Conservation (phyloP, 768 basidiomycete genomes). For the Boletus pseudopeckii region DNA sequence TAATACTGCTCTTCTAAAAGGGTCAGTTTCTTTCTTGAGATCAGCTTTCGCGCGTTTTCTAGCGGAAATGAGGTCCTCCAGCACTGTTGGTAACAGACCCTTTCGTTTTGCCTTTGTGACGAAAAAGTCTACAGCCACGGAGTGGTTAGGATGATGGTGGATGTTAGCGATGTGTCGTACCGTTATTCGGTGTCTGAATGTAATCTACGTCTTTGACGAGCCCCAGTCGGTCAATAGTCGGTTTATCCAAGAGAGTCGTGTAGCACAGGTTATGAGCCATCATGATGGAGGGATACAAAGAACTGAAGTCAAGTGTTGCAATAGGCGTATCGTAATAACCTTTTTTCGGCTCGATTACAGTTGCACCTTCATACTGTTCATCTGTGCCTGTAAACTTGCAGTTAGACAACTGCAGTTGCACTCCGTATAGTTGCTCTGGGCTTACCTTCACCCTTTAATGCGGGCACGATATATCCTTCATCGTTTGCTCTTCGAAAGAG, state of each 20-base stretch:
- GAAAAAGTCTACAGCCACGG: conserved; percentile 68
- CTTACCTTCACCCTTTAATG: conserved; percentile 79
- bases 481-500: conserved; percentile 90
- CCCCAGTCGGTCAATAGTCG: conserved; percentile 69
- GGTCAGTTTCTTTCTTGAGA: conserved; percentile 94
- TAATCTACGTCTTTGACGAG: conserved; percentile 88
- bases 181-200: conserved; percentile 92
- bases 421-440: background rate
- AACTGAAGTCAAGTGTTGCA: conserved; percentile 97
- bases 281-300: conserved; percentile 99
- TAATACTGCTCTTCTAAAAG: conserved; percentile 93
- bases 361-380: conserved; percentile 98
- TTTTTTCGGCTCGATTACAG: conserved; percentile 94
- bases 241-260: conserved; percentile 86
- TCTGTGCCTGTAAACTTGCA: conserved; percentile 60
- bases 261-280: conserved; percentile 99
- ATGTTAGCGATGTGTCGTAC: conserved; percentile 37
- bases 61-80: conserved; percentile 91
- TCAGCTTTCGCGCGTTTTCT: conserved; percentile 95
- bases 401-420: background rate
- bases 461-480: conserved; percentile 86
- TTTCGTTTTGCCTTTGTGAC: conserved; percentile 70
- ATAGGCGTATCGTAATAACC: conserved; percentile 97
- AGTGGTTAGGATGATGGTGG: background rate
- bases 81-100: conserved; percentile 84